Evolutionary conservation across 352 stramenopile genomes (phyloP).

Genomic region (Phytophthora kernoviae): DNA sequence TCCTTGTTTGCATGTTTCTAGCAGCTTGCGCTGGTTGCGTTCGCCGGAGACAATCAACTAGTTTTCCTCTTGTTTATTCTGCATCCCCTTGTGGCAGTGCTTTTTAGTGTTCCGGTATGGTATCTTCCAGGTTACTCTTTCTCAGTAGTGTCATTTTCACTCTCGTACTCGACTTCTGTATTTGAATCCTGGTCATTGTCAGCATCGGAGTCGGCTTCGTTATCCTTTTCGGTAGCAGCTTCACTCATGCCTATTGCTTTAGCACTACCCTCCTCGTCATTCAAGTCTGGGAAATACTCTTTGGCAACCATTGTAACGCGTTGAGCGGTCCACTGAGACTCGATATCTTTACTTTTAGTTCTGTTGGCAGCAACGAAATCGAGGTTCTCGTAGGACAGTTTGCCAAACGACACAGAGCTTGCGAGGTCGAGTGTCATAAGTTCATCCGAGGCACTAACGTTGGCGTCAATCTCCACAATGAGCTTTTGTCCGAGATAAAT

Average conservation of each 20-base stretch:
- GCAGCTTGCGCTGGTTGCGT: conserved; percentile 13
- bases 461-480: conserved; percentile 58
- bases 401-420: conserved; percentile 55
- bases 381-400: conserved; percentile 66
- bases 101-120: too few relatives aligned
- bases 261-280: conserved; percentile 28
- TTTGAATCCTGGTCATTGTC: conserved; percentile 42
- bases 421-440: conserved; percentile 58
- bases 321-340: conserved; percentile 63
- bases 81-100: too few relatives aligned
- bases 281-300: conserved; percentile 63
- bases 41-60: conserved; percentile 21
- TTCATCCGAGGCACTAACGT: conserved; percentile 50
- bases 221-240: conserved; percentile 22
- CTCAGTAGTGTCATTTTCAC: conserved; percentile 8
- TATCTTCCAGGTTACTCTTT: conserved; percentile 5
- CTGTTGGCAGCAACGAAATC: conserved; percentile 70
- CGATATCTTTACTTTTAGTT: conserved; percentile 52
- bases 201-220: conserved; percentile 39
- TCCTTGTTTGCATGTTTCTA: conserved; percentile 21
- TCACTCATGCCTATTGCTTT: conserved; percentile 20
- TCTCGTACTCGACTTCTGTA: conserved; percentile 8
- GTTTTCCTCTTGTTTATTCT: background rate
- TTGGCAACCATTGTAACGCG: conserved; percentile 62
- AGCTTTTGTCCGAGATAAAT: conserved; percentile 81